Evolutionary conservation across 2,329 filamentous ascomycete genomes (phyloP), one percentile per base, ranked within the genome.

Genomic region (Fusarium bulbicola): DNA sequence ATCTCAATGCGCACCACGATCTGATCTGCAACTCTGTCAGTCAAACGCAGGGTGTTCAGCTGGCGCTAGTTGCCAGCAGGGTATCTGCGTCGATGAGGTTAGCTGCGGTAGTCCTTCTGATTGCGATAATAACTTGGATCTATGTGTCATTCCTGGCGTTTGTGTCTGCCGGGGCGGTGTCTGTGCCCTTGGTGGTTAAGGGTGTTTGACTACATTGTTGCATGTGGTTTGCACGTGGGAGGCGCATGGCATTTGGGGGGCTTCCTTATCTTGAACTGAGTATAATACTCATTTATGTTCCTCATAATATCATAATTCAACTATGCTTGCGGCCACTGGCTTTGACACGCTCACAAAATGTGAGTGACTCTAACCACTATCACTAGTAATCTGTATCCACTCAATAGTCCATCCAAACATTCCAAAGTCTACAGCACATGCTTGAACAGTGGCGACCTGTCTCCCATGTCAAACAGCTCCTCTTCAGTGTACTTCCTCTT

Each of bases 391-490:
- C 20, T 21, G 13, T 16, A 26, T 16, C 10, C 46, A 26, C 6
- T 21, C 6, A 11, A 36, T n/a, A 20, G 3, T 20, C 18, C 9
- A 6, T 21, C n/a, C 20, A 13, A 6, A 0, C 12, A 11, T 6
- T 24, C 5, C 6, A 8, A 14, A 18, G 4, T 20, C 68, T 70
- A 80, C 10, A 80, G 67, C 7, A 76, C 70, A 68, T 80, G 79
- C 63, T 77, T 76, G 46, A 80, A 81, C 30, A 81, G 40, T 1
- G 80, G 80, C 10, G 79, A 81, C 24, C 76, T 68, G 42, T 82
- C 80, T 39, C 80, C 80, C 77, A 82, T 77, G 4, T 76, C 70
- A 24, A 78, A 77, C 7, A 82, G 24, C 58, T 82, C 73, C 53
- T 78, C 76, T n/a, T 79, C 76, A 0, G 77, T 79, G 57, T 80